A percentile compares a stretch with the other conserved stretches of the same genome.
Conservation (phyloP, 2,329 filamentous ascomycete genomes). For the Didymella glomerata region DNA sequence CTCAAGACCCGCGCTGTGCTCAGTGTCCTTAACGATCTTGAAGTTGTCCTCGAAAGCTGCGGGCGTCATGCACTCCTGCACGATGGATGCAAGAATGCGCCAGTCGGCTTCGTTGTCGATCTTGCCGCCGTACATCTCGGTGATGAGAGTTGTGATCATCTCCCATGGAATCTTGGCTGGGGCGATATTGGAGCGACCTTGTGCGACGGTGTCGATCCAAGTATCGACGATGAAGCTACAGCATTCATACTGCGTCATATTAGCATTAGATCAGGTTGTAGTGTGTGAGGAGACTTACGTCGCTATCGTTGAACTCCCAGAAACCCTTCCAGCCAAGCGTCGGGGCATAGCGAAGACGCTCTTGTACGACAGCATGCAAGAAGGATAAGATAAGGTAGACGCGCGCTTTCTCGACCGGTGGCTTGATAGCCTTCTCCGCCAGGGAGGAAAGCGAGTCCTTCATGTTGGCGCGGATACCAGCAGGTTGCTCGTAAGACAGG, state of each 20-base stretch:
- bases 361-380: conserved; percentile 94
- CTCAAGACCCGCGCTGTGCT: conserved; percentile 67
- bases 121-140: conserved; percentile 97
- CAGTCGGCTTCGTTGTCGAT: conserved; percentile 93
- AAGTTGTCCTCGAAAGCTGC: conserved; percentile 92
- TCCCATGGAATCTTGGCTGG: conserved; percentile 96
- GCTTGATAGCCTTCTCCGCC: conserved; percentile 76
- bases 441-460: conserved; percentile 92
- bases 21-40: conserved; percentile 74
- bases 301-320: conserved; percentile 99
- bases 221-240: conserved; percentile 94
- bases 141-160: conserved; percentile 88
- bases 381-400: conserved; percentile 93
- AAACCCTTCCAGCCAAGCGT: conserved; percentile 97
- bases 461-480: conserved; percentile 97
- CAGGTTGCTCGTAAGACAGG: conserved; percentile 97
- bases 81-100: conserved; percentile 73
- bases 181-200: conserved; percentile 89
- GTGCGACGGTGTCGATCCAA: conserved; percentile 85
- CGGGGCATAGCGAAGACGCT: conserved; percentile 91
- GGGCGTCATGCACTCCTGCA: conserved; percentile 80
- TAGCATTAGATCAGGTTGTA: conserved; percentile 37
- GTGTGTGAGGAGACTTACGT: conserved; percentile 69
- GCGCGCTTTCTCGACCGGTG: conserved; percentile 88
- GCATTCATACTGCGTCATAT: conserved; percentile 81